These are phyloP conservation scores for Microbotryomycetes sp. DNA, from an alignment of 1,284 basidiomycete genomes.

Conservation along the genomic window DNA sequence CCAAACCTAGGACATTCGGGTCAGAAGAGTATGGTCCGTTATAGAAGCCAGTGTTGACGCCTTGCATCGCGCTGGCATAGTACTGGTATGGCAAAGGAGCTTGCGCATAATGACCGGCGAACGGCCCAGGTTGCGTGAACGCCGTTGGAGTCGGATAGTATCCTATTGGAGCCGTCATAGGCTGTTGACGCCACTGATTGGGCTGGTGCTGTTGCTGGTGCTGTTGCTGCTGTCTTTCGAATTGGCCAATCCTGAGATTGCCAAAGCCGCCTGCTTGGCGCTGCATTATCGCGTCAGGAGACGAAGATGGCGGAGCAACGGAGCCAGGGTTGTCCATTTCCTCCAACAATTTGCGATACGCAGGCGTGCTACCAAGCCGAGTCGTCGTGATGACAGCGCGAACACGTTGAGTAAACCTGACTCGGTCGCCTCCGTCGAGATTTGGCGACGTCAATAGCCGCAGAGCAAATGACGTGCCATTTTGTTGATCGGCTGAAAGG, in stretches of 20 bases:
- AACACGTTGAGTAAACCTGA: slow-evolving; percentile 56
- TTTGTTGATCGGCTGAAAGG: slow-evolving; percentile 67
- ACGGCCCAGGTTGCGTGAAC: too few relatives aligned
- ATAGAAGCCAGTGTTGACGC: too few relatives aligned
- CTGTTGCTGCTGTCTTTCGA: neutral
- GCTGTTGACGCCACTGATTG: too few relatives aligned
- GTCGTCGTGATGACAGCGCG: slow-evolving; percentile 33
- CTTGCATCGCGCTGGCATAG: too few relatives aligned
- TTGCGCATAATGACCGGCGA: too few relatives aligned
- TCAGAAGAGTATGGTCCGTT: too few relatives aligned
- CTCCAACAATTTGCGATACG: slow-evolving; percentile 25
- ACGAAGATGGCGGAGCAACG: neutral
- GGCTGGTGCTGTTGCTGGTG: neutral
- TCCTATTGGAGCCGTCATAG: too few relatives aligned
- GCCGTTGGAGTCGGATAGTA: too few relatives aligned
- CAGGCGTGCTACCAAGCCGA: slow-evolving; percentile 36
- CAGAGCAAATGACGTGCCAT: slow-evolving; percentile 86
- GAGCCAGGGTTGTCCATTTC: slow-evolving; percentile 15
- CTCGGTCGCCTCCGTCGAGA: slow-evolving; percentile 63
- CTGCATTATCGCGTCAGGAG: neutral
- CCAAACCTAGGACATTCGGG: too few relatives aligned
- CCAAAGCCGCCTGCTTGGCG: neutral
- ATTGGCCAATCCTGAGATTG: neutral
- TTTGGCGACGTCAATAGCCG: slow-evolving; percentile 83
- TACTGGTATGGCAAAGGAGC: too few relatives aligned